Evolutionary conservation across 805 yeast genomes (phyloP).

Genomic region (Candida berthetii): DNA sequence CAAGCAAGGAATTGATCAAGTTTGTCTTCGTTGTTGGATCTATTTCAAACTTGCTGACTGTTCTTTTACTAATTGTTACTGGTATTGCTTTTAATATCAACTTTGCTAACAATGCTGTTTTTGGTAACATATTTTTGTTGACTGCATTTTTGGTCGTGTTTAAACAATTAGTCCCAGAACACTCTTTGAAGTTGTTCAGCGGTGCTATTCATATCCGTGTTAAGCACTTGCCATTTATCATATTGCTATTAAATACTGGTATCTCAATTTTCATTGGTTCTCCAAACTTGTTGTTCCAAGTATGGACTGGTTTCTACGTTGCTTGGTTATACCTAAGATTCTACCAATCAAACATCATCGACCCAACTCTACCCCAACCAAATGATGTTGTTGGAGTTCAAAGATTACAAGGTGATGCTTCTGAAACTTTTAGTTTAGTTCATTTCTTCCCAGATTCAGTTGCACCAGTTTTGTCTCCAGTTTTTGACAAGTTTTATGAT

Average conservation of each 20-base stretch:
- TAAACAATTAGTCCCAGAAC: conserved; percentile 61
- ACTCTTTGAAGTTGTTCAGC: conserved; percentile 37
- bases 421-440: conserved; percentile 79
- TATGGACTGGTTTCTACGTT: conserved; percentile 51
- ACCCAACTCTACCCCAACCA: conserved; percentile 45
- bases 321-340: conserved; percentile 80
- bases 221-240: conserved; percentile 55
- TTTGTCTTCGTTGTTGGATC: conserved; percentile 44
- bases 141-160: conserved; percentile 57
- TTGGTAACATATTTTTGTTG: conserved; percentile 49
- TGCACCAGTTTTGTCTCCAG: conserved; percentile 44
- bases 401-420: conserved; percentile 71
- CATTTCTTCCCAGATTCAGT: conserved; percentile 74
- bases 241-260: conserved; percentile 22
- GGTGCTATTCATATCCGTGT: conserved; percentile 46
- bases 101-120: conserved; percentile 35
- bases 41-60: conserved; percentile 41
- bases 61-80: conserved; percentile 17
- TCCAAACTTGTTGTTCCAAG: conserved; percentile 50
- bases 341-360: conserved; percentile 52
- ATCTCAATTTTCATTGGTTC: conserved; percentile 22
- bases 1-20: conserved; percentile 41
- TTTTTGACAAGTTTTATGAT: conserved; percentile 39
- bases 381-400: conserved; percentile 21
- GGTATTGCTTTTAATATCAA: conserved; percentile 18